Evolutionary conservation across 2,329 filamentous ascomycete species (phyloP).

Genomic region (Aspergillus japonicus): DNA sequence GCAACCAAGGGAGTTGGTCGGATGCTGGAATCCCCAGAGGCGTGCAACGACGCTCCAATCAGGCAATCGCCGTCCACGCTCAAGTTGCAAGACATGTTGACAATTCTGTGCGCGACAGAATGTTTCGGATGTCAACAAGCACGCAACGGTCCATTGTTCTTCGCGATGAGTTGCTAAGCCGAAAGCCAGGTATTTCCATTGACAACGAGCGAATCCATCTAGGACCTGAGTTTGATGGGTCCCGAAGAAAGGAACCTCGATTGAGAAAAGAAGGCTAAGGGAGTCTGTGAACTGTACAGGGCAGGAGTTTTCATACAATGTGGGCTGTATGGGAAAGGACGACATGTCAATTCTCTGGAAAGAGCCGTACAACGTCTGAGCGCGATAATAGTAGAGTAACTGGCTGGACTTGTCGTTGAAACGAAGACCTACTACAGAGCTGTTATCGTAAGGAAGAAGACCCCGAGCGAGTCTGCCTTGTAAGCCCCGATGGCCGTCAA

Average conservation of each 20-base stretch:
- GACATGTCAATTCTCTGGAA: constrained; percentile 32
- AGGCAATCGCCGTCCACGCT: constrained; percentile 40
- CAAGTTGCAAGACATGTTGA: constrained; percentile 36
- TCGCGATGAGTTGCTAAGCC: constrained; percentile 37
- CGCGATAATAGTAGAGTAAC: constrained; percentile 36
- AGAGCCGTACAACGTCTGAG: constrained; percentile 34
- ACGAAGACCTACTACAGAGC: constrained; percentile 29
- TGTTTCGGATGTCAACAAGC: constrained; percentile 37
- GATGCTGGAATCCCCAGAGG: constrained; percentile 35
- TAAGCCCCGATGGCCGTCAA: neutral
- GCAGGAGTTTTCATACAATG: constrained; percentile 23
- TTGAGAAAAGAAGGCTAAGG: constrained; percentile 33
- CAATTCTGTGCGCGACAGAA: constrained; percentile 29
- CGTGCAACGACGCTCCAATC: constrained; percentile 39
- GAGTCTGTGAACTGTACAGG: constrained; percentile 25
- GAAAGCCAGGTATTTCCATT: constrained; percentile 43
- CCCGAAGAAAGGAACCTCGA: constrained; percentile 42
- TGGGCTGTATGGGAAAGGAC: constrained; percentile 15
- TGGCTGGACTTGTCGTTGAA: constrained; percentile 41
- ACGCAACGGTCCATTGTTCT: constrained; percentile 38
- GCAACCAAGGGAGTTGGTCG: constrained; percentile 40
- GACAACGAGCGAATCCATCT: constrained; percentile 25
- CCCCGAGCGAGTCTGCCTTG: constrained; percentile 1
- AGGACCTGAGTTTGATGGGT: constrained; percentile 29
- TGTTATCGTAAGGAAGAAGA: constrained; percentile 9